Base-by-base conservation (phyloP, 2,329 filamentous ascomycete genomes). In the Aureobasidium sp. region DNA sequence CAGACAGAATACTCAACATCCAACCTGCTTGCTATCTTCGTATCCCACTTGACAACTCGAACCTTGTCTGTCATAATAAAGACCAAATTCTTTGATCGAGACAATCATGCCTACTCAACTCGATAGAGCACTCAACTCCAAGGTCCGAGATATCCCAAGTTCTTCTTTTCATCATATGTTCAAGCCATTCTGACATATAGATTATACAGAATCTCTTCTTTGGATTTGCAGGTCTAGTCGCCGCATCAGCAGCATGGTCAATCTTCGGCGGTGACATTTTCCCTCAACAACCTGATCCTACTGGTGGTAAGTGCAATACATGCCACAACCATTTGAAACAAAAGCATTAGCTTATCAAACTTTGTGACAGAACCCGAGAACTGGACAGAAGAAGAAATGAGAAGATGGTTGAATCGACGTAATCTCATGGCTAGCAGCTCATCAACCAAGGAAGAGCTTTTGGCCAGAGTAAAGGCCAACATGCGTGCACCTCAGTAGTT, bases 261-360 rank as follows among this genome's bases (percentile, higher is more conserved):
- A 93, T 97, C 68, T 95, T 89, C 87, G 91, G 91, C 62, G 82
- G 84, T 59, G 90, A 93, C 66, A 83, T 97, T 70, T 96, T 97
- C 70, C 92, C 92, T 0, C 75, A 83, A 3, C 79, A 86, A 66
- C 64, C 79, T 52, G 91, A 96, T 71, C 91, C 92, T n/a, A 89
- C 79, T 32, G 91, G 91, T 64, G 82, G 90, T 78, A 84, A 78
- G 50, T 52, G 12, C 9, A 51, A 48, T 9, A 34, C 17, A 36
- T 12, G 26, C 27, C 17, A 29, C 5, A 15, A 37, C 20, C 9
- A 51, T 34, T 12, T 9, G 15, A 2, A 3, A 29, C 17, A 27
- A 15, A 39, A 41, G 17, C 20, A 20, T 5, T 6, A n/a, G 17
- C 32, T 37, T 15, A 37, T 5, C 15, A 13, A 37, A 12, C 13